Evolutionary conservation across 2,329 filamentous ascomycete species (phyloP).

Genomic region (Rutstroemia sp.): DNA sequence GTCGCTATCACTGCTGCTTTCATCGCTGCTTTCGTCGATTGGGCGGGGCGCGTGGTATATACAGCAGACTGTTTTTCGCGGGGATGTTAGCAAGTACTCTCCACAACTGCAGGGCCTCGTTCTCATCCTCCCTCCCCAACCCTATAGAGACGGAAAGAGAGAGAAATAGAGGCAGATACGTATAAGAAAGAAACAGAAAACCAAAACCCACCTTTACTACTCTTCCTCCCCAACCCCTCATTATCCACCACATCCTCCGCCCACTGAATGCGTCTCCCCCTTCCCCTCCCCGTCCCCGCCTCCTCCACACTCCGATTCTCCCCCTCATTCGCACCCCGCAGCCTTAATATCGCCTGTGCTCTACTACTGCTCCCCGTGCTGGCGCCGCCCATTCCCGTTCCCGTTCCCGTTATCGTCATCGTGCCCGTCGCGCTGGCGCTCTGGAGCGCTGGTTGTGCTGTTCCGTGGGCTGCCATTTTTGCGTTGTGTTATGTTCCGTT

Average conservation of each 20-base stretch:
- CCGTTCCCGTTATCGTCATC: background rate
- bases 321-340: slow-evolving; percentile 22
- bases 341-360: slow-evolving; percentile 22
- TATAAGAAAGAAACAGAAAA: background rate
- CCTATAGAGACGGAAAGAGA: background rate
- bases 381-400: background rate
- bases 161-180: no score
- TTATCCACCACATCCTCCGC: slow-evolving; percentile 91
- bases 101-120: background rate
- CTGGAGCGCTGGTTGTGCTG: background rate
- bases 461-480: no score
- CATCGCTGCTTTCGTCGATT: slow-evolving; percentile 74
- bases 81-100: background rate
- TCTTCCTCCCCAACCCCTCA: slow-evolving; percentile 88
- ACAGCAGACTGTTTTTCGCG: slow-evolving; percentile 69
- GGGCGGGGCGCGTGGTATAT: slow-evolving; percentile 87
- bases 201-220: slow-evolving; percentile 66
- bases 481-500: no score
- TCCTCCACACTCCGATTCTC: slow-evolving; percentile 4
- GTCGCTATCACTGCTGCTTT: slow-evolving; percentile 50
- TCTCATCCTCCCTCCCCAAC: background rate
- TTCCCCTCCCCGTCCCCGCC: slow-evolving; percentile 8
- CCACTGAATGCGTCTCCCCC: slow-evolving; percentile 69
- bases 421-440: background rate
- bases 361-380: background rate